Conservation (phyloP, 2,329 filamentous ascomycete genomes). For the Cordyceps tenuipes region DNA sequence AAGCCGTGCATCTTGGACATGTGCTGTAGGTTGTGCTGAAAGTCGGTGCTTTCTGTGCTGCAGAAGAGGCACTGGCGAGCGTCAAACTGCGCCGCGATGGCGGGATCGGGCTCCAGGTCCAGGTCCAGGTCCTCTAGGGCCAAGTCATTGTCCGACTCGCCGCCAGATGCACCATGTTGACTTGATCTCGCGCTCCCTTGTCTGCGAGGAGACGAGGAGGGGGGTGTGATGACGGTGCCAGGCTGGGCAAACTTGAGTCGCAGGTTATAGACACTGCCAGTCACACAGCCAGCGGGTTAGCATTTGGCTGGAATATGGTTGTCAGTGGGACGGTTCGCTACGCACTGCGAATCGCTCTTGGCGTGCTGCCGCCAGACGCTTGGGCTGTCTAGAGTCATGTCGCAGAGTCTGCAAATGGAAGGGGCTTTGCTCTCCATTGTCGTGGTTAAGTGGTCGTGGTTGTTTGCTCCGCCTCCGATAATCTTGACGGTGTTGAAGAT, state of each 20-base stretch:
- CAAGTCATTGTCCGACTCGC: not conserved
- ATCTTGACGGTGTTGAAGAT: conserved; percentile 3
- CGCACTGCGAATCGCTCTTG: conserved; percentile 20
- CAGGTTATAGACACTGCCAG: conserved; percentile 18
- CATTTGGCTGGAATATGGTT: not conserved
- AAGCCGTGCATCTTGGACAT: conserved; percentile 43
- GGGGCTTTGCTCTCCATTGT: conserved; percentile 14
- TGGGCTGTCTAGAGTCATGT: conserved; percentile 14
- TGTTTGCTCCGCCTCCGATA: not conserved
- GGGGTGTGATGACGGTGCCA: conserved; percentile 13
- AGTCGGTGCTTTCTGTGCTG: conserved; percentile 17
- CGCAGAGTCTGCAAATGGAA: conserved; percentile 17
- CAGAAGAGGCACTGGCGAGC: conserved; percentile 36
- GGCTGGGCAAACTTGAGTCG: conserved; percentile 17
- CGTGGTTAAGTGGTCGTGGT: not conserved
- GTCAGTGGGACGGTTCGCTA: not conserved
- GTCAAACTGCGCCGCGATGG: conserved; percentile 18
- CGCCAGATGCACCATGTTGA: not conserved
- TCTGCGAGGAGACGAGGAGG: conserved; percentile 4
- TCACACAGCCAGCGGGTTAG: not conserved
- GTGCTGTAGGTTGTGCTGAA: conserved; percentile 34
- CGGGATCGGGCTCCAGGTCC: not conserved
- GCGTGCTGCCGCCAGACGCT: conserved; percentile 17
- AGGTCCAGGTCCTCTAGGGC: not conserved
- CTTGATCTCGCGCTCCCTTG: not conserved